Evolutionary conservation across 2,329 filamentous ascomycete genomes (phyloP).

Genomic region (Aspergillus tubingensis): DNA sequence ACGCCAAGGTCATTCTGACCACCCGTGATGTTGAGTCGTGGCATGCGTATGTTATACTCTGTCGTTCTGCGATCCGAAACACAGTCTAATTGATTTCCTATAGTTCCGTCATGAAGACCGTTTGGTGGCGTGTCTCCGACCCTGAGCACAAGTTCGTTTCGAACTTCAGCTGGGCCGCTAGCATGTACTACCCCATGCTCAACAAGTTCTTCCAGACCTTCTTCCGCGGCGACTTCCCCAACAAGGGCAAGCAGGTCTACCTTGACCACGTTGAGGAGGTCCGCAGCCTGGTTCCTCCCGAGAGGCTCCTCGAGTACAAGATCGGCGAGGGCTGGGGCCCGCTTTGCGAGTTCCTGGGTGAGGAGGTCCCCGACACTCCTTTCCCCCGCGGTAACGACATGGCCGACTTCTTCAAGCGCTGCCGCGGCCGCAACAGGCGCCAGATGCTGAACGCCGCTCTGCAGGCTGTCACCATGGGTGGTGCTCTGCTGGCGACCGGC

Average conservation of each 20-base stretch:
- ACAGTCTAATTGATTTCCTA: background rate
- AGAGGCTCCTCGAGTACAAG: conserved; percentile 56
- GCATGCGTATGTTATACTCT: conserved; percentile 46
- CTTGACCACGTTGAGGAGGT: conserved; percentile 58
- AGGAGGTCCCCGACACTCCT: conserved; percentile 52
- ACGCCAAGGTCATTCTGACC: conserved; percentile 70
- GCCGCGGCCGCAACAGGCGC: conserved; percentile 54
- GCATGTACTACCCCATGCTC: conserved; percentile 70
- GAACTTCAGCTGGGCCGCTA: conserved; percentile 64
- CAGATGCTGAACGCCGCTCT: conserved; percentile 59
- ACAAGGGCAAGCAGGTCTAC: conserved; percentile 65
- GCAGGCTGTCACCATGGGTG: conserved; percentile 53
- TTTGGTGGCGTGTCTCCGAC: conserved; percentile 67
- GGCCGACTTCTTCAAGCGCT: conserved; percentile 57
- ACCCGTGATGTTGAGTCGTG: conserved; percentile 68
- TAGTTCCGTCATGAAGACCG: conserved; percentile 65
- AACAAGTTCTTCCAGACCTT: conserved; percentile 69
- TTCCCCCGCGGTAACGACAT: conserved; percentile 58
- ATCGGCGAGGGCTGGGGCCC: conserved; percentile 58
- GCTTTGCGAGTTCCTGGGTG: conserved; percentile 57
- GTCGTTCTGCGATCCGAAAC: background rate
- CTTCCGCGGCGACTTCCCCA: conserved; percentile 68
- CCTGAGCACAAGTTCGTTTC: conserved; percentile 59
- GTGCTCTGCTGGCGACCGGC: conserved; percentile 50
- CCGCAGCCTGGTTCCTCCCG: conserved; percentile 49